phyloP scores from a whole-genome alignment of 306 rosid species.

The Castanospermum australe region DNA sequence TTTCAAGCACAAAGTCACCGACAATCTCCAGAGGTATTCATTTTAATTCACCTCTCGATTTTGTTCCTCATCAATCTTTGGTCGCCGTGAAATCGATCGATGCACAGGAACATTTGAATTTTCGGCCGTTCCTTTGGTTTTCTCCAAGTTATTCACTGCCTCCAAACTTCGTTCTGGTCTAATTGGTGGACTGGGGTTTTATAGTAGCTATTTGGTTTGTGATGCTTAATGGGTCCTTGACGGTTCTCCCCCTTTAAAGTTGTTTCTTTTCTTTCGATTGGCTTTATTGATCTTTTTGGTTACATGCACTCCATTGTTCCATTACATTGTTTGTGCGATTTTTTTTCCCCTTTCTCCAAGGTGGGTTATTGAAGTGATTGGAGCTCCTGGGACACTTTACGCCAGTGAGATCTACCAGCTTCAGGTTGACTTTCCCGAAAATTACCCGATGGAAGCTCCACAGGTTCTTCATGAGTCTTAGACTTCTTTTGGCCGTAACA shows the following conservation, averaged over 20 bases:
- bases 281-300: neutral
- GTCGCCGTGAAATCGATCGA: neutral
- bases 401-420: slow-evolving; percentile 92
- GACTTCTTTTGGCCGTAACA: neutral
- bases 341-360: slow-evolving; percentile 37
- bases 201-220: neutral
- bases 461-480: slow-evolving; percentile 55
- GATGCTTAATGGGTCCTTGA: neutral
- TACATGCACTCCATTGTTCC: neutral
- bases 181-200: neutral
- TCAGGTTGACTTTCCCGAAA: slow-evolving; percentile 99
- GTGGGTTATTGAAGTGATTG: slow-evolving; percentile 99
- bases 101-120: neutral
- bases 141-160: neutral
- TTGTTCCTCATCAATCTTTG: neutral
- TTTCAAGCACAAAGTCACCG: slow-evolving; percentile 96
- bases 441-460: slow-evolving; percentile 99
- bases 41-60: neutral
- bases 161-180: neutral
- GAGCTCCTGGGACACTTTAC: slow-evolving; percentile 97
- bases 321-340: neutral
- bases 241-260: neutral
- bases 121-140: neutral
- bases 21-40: slow-evolving; percentile 85
- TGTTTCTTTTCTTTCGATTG: neutral